phyloP scores from a whole-genome alignment of 1,139 yeast genomes.

The Geotrichum reessii region DNA sequence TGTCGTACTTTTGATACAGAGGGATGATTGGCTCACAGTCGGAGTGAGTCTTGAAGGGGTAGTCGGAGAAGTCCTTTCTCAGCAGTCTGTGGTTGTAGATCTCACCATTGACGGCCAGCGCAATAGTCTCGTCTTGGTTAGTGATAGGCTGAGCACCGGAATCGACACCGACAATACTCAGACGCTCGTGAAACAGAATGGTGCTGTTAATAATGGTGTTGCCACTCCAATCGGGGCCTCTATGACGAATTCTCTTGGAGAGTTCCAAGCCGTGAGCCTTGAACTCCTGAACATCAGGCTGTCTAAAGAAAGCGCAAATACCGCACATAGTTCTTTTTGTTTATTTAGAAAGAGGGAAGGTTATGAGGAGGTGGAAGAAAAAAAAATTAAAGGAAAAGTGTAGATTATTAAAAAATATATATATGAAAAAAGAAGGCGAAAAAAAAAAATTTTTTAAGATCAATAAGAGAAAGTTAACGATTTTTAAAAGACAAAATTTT shows the following conservation, averaged over 20 bases:
- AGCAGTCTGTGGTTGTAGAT: constrained; percentile 92
- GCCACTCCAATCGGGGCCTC: constrained; percentile 98
- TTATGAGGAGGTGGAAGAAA: not conserved
- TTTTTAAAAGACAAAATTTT: not conserved
- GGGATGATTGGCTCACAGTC: constrained; percentile 99
- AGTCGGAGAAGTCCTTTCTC: constrained; percentile 66
- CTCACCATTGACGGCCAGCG: constrained; percentile 92
- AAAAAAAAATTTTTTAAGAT: not conserved
- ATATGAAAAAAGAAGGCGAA: too few relatives aligned
- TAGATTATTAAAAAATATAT: too few relatives aligned
- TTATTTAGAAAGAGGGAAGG: not conserved
- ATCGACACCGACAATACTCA: constrained; percentile 85
- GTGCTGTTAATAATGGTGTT: constrained; percentile 73
- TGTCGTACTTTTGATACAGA: constrained; percentile 73
- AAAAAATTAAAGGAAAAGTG: not conserved
- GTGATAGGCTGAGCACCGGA: constrained; percentile 97
- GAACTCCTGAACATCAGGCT: constrained; percentile 71
- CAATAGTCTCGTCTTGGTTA: constrained; percentile 65
- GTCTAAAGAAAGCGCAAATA: constrained; percentile 86
- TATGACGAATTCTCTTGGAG: constrained; percentile 87
- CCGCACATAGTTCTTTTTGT: constrained; percentile 68
- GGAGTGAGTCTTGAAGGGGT: constrained; percentile 75
- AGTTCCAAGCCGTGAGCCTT: constrained; percentile 84
- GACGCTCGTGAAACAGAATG: constrained; percentile 82
- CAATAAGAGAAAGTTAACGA: not conserved